Evolutionary conservation across 2,329 filamentous ascomycete genomes (phyloP).

Genomic region (Fusarium sp.): DNA sequence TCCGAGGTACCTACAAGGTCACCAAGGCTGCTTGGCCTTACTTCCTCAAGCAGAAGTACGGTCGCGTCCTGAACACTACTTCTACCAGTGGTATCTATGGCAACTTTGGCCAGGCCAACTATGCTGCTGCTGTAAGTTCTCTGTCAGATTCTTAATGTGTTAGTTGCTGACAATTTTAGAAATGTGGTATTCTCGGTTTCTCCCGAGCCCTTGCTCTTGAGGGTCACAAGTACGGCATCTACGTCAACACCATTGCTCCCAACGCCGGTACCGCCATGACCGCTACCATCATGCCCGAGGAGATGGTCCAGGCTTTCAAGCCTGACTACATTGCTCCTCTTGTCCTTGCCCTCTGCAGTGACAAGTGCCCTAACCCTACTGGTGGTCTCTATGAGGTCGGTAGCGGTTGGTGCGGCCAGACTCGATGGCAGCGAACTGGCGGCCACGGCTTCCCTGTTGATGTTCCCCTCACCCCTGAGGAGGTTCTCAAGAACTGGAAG

Average conservation of each 20-base stretch:
- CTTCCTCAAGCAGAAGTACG: slow-evolving; percentile 98
- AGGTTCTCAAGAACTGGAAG: slow-evolving; percentile 79
- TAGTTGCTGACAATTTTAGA: slow-evolving; percentile 61
- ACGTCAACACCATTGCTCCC: slow-evolving; percentile 96
- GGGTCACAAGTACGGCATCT: slow-evolving; percentile 97
- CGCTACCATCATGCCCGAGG: slow-evolving; percentile 91
- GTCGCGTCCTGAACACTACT: slow-evolving; percentile 95
- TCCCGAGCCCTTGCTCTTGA: slow-evolving; percentile 93
- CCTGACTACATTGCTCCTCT: slow-evolving; percentile 97
- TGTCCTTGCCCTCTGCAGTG: slow-evolving; percentile 85
- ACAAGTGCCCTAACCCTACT: slow-evolving; percentile 87
- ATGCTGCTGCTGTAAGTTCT: slow-evolving; percentile 81
- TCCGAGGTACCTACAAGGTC: slow-evolving; percentile 94
- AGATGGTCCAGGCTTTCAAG: slow-evolving; percentile 99
- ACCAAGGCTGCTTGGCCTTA: slow-evolving; percentile 98
- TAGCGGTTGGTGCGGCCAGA: slow-evolving; percentile 91
- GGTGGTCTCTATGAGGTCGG: slow-evolving; percentile 94
- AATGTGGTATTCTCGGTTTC: slow-evolving; percentile 94
- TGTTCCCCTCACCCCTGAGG: slow-evolving; percentile 84
- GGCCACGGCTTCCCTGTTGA: slow-evolving; percentile 94
- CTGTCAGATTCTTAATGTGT: neutral
- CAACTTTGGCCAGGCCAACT: slow-evolving; percentile 99
- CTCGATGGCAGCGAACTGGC: slow-evolving; percentile 92
- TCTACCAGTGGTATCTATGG: slow-evolving; percentile 98
- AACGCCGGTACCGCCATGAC: slow-evolving; percentile 98